phyloP scores from a whole-genome alignment of 441 rosid genomes.

The Melastoma candidum region DNA sequence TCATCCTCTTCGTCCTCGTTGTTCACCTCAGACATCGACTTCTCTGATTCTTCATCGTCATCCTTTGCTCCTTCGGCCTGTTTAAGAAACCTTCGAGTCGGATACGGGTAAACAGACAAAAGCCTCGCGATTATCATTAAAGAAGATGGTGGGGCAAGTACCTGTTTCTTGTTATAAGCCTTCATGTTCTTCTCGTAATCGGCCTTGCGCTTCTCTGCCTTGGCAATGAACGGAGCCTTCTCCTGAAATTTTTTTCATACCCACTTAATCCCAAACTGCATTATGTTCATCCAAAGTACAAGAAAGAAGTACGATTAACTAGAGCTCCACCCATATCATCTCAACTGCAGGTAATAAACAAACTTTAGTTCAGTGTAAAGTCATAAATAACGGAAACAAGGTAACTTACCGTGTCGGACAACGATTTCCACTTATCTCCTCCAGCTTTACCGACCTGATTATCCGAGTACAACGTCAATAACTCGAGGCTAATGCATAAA shows the following conservation, averaged over 20 bases:
- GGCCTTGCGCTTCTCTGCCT: slow-evolving; percentile 48
- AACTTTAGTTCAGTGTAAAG: neutral
- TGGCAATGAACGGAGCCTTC: slow-evolving; percentile 48
- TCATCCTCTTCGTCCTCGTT: too few species aligned
- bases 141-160: neutral
- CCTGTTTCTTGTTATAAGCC: slow-evolving; percentile 55
- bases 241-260: slow-evolving; percentile 24
- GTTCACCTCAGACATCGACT: too few species aligned
- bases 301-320: neutral
- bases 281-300: neutral
- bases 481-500: too few species aligned
- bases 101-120: too few species aligned
- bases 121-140: too few species aligned
- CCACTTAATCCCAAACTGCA: neutral
- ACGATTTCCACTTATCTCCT: slow-evolving; percentile 57
- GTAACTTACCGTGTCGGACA: slow-evolving; percentile 46
- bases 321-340: too few species aligned
- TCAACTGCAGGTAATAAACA: too few species aligned
- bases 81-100: too few species aligned
- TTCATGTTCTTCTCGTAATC: slow-evolving; percentile 53
- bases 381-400: slow-evolving; percentile 1
- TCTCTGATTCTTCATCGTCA: too few species aligned
- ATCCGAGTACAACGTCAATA: slow-evolving; percentile 9
- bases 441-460: slow-evolving; percentile 64
- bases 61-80: too few species aligned